A percentile compares a stretch with the other conserved stretches of the same genome.
These are phyloP conservation scores for Colletotrichum sp. DNA, from an alignment of 2,329 filamentous ascomycete genomes.

Conservation along the genomic window DNA sequence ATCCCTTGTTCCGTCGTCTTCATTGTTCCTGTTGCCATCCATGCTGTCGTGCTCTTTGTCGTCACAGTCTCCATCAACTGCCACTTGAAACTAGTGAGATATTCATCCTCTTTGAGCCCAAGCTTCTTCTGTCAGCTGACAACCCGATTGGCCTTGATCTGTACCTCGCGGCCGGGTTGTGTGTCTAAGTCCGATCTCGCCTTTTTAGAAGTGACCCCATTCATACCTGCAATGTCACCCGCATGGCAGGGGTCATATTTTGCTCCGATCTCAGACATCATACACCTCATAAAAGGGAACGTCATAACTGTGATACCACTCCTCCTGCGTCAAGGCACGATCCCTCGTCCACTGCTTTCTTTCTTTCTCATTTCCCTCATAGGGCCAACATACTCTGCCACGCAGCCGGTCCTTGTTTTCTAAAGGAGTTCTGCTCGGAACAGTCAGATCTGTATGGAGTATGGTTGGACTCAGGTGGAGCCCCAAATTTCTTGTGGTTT, in stretches of 20 bases:
- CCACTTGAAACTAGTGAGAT: slow-evolving; percentile 86
- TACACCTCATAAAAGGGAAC: neutral
- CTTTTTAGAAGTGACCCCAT: no score
- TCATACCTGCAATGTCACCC: neutral
- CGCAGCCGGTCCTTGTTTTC: neutral
- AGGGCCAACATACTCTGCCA: neutral
- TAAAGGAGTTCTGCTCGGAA: no score
- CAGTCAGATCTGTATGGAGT: neutral
- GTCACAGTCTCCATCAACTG: slow-evolving; percentile 87
- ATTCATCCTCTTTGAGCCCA: slow-evolving; percentile 92
- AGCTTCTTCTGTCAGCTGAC: slow-evolving; percentile 94
- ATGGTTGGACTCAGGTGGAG: neutral
- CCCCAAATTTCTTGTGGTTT: neutral
- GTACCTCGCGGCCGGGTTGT: slow-evolving; percentile 77
- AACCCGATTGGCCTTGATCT: slow-evolving; percentile 83
- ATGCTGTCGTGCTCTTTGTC: neutral
- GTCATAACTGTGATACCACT: neutral
- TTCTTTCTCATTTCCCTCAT: neutral
- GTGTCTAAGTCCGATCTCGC: no score
- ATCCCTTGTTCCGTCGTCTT: neutral
- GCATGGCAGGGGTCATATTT: neutral
- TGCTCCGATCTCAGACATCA: neutral
- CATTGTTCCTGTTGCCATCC: neutral
- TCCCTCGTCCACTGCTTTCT: neutral
- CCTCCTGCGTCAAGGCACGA: neutral